Base-by-base conservation (phyloP, 2,329 filamentous ascomycete genomes). In the Parastagonospora nodorum region DNA sequence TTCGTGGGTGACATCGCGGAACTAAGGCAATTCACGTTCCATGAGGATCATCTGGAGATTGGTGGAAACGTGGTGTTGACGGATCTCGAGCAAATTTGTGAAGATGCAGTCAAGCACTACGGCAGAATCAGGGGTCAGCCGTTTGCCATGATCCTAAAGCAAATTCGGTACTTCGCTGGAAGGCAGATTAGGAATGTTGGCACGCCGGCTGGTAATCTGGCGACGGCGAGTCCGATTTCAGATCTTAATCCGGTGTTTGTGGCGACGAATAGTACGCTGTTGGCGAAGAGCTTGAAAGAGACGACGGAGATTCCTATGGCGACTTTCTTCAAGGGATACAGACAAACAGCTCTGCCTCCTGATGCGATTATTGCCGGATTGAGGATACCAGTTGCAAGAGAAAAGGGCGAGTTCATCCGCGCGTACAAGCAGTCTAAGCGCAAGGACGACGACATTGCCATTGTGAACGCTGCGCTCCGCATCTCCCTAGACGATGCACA, bases 401-500 rank as follows among this genome's bases (percentile, higher is more conserved):
- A 86, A 45, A 88, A 88, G 64, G 88, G 89, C 3, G 94, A 97
- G 69, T 91, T 87, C 68, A 88, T 96, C 71, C 84, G 89, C 37
- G 88, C 93, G 1, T 97, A 97, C 75, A 99, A 99, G 75, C 93
- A 97, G 72, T 86, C 94, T 0, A 99, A 99, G 79, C 81, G 94
- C 60, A 97, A 97, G 70, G 94, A 99, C 64, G 94, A 99, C 65
- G 94, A 99, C 69, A 97, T 99, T 69, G 94, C 94, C 2, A 97
- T 99, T 63, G 94, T 97, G 19, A 97, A 95, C 42, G 86, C 89
- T 27, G 92, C 93, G 1, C 75, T 97, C 50, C 84, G 90, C 31
- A 81, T 97, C 5, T 84, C 83, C 5, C 75, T 97, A 2, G 83
- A 87, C 33, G 82, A 88, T 2, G 80, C 82, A 1, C 84, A 93